phyloP scores from a whole-genome alignment of 306 rosid species.

The Rosa lucieae region DNA sequence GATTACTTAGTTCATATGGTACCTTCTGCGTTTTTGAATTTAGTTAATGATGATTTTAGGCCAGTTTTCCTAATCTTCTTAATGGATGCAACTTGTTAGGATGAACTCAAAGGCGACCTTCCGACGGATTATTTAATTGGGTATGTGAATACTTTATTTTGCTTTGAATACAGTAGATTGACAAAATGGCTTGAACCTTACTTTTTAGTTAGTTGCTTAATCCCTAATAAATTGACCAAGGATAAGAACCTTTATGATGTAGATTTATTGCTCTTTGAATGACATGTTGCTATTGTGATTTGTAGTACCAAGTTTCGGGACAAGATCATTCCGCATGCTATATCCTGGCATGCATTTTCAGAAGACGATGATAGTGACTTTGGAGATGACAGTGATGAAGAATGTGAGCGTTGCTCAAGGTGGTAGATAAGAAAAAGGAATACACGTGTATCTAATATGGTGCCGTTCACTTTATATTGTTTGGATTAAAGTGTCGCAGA shows the following conservation, averaged over 20 bases:
- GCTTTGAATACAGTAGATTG: neutral
- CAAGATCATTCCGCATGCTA: neutral
- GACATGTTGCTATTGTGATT: neutral
- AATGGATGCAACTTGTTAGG: neutral
- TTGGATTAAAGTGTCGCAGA: neutral
- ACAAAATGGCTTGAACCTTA: no score
- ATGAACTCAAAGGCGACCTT: neutral
- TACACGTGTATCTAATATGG: no score
- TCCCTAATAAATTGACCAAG: neutral
- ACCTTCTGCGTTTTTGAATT: neutral
- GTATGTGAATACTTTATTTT: neutral
- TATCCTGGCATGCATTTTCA: neutral
- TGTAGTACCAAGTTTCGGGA: neutral
- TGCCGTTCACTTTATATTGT: neutral
- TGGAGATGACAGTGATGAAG: neutral
- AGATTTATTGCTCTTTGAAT: neutral
- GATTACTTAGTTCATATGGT: neutral
- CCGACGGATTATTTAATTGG: neutral
- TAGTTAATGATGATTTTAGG: neutral
- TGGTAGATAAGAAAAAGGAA: no score
- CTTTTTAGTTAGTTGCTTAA: no score
- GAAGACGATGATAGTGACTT: neutral
- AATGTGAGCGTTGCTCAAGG: no score
- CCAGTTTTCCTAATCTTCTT: neutral
- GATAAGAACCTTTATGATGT: neutral